Base-by-base conservation (phyloP, 31 red algal species). In the Endocladia muricata region DNA sequence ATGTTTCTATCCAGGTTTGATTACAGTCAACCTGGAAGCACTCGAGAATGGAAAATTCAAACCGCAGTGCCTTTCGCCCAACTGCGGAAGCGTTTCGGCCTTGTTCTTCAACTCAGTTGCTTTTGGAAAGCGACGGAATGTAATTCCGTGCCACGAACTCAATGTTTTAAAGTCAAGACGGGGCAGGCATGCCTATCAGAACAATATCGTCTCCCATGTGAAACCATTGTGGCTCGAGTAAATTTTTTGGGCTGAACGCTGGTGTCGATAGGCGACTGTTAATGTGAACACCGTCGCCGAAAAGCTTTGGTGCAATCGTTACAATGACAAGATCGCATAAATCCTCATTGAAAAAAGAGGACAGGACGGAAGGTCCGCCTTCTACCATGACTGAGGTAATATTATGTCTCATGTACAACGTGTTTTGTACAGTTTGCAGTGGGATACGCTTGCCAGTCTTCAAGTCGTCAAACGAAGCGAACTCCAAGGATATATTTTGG, bases 311-410 rank as follows among this genome's bases (percentile, higher is more conserved):
- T 37, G 88, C 56, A 38, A 92, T 43, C 31, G 88, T 92, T 35
- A 83, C 59, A 26, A 85, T 49, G 4, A 77, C 62, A n/a, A 84
- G 22, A 68, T 92, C 88, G 41, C 67, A 83, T 29, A 92, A 37
- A 3, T 38, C 68, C 2, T 59, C 64, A 17, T 78, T 77, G 13
- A 92, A 8, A 73, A 92, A 84, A 1, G 80, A 81, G n/a, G 79
- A 79, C 41, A 92, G 73, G 30, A 92, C 88, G 13, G 63, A 37
- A 35, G 79, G 54, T 28, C 88, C 88, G 38, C 88, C 88, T 68
- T 92, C 88, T 17, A 92, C 88, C 88, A 92, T 92, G 37, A 92
- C 44, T 54, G 79, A 84, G 5, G 3, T 59, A 0, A 79, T 23
- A 31, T 56, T 55, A 8, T 49, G 44, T 6, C 44, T 61, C 39